Evolutionary conservation across 2,329 filamentous ascomycete species (phyloP).

Genomic region (Exophiala phaeomuriformis): DNA sequence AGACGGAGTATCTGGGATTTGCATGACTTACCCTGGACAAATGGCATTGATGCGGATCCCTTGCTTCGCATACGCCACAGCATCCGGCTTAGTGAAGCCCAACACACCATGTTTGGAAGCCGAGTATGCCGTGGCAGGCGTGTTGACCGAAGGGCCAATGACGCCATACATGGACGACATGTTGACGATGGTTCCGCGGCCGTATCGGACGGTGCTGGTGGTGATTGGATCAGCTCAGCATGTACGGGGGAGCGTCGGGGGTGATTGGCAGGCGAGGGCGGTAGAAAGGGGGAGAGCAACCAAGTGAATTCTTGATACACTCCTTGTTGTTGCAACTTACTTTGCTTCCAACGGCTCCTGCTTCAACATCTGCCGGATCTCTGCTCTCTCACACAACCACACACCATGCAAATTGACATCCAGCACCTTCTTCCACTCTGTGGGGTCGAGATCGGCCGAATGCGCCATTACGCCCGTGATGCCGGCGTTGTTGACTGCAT

Average conservation of each 20-base stretch:
- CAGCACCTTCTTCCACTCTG: constrained; percentile 46
- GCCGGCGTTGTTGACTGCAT: constrained; percentile 52
- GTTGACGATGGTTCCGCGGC: constrained; percentile 39
- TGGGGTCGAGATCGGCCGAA: constrained; percentile 43
- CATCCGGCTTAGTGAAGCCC: constrained; percentile 14
- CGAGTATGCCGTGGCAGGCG: constrained; percentile 33
- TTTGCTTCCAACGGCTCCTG: constrained; percentile 14
- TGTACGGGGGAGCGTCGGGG: not conserved
- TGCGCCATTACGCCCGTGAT: constrained; percentile 38
- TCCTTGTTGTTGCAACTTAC: not conserved
- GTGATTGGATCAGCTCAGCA: not conserved
- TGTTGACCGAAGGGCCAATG: constrained; percentile 27
- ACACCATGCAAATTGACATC: constrained; percentile 51
- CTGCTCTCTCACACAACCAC: constrained; percentile 50
- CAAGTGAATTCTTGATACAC: no score
- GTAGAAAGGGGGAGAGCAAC: not conserved
- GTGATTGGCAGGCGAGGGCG: not conserved
- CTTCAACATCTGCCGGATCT: constrained; percentile 41
- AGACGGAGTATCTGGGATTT: not conserved
- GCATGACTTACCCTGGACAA: constrained; percentile 44
- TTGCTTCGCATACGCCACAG: constrained; percentile 44
- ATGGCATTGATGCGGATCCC: constrained; percentile 55
- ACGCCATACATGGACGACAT: constrained; percentile 14
- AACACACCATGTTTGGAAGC: constrained; percentile 14
- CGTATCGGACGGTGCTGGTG: constrained; percentile 37